Percentiles rank a stretch among this genome's conserved stretches.
Conservation (phyloP, 768 basidiomycete genomes). For the Plicaturopsis crispa region DNA sequence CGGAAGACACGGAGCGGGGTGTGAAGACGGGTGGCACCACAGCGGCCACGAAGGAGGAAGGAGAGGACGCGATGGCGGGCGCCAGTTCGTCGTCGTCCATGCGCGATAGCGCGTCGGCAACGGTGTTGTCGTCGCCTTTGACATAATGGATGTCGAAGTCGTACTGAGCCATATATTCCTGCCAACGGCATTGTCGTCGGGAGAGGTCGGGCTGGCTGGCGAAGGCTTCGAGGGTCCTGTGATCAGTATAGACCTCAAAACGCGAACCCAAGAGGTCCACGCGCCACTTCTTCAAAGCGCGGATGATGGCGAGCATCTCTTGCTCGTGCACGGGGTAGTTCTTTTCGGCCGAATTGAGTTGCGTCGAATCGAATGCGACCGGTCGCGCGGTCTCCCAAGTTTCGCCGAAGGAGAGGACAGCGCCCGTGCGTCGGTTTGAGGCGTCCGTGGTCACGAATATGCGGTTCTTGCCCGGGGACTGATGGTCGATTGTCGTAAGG, state of each 20-base stretch:
- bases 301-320: slow-evolving; percentile 30
- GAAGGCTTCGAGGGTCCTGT: slow-evolving; percentile 23
- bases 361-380: slow-evolving; percentile 23
- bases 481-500: slow-evolving; percentile 24
- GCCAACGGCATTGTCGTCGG: slow-evolving; percentile 26
- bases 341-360: slow-evolving; percentile 19
- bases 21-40: background rate
- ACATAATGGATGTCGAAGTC: slow-evolving; percentile 20
- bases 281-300: slow-evolving; percentile 14
- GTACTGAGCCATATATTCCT: slow-evolving; percentile 21
- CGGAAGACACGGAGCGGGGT: slow-evolving; percentile 4
- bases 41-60: slow-evolving; percentile 14
- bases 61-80: slow-evolving; percentile 6
- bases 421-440: slow-evolving; percentile 19
- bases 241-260: slow-evolving; percentile 23
- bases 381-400: slow-evolving; percentile 23
- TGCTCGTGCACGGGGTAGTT: slow-evolving; percentile 33
- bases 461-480: slow-evolving; percentile 16
- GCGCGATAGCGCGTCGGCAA: slow-evolving; percentile 23
- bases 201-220: slow-evolving; percentile 25
- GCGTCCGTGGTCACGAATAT: slow-evolving; percentile 29
- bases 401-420: slow-evolving; percentile 21
- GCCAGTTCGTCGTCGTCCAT: slow-evolving; percentile 16
- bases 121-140: slow-evolving; percentile 20
- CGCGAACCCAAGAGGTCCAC: slow-evolving; percentile 21